Evolutionary conservation across 1,284 basidiomycete species (phyloP).

Genomic region (Tilletia indica): DNA sequence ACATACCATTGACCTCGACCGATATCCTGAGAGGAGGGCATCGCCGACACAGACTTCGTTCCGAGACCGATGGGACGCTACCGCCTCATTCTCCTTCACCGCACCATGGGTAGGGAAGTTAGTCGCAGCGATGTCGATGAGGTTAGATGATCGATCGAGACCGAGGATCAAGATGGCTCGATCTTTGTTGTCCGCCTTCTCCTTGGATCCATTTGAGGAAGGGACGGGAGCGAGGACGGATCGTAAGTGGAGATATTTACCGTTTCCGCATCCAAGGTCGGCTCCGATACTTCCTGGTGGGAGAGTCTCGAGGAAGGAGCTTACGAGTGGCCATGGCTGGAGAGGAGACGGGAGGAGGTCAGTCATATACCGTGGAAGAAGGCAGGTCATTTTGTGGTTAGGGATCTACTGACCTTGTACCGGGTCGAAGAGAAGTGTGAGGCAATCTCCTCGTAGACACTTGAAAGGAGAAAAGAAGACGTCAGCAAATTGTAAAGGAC

Average conservation of each 20-base stretch:
- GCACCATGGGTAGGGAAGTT: constrained; percentile 27
- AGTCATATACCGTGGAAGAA: too few species aligned
- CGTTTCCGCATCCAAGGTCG: constrained; percentile 94
- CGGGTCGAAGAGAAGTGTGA: constrained; percentile 87
- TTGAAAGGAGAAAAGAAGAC: neutral
- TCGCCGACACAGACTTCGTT: constrained; percentile 53
- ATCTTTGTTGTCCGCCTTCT: constrained; percentile 4
- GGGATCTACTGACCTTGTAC: constrained; percentile 71
- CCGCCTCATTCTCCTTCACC: too few species aligned
- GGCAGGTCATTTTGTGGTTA: too few species aligned
- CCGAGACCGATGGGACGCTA: neutral
- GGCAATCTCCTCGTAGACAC: constrained; percentile 85
- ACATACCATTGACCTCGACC: constrained; percentile 37
- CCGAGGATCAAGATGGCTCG: constrained; percentile 43
- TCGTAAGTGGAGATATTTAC: constrained; percentile 74
- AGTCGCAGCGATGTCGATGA: constrained; percentile 37
- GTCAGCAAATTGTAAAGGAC: constrained; percentile 17
- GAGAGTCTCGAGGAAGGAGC: constrained; percentile 72
- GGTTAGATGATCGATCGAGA: constrained; percentile 72
- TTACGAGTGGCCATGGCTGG: constrained; percentile 88
- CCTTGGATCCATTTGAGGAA: neutral
- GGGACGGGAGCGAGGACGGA: constrained; percentile 27
- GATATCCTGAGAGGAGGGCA: constrained; percentile 39
- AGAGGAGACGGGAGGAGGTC: neutral
- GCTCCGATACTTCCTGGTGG: constrained; percentile 79